A percentile compares a stretch with the other conserved stretches of the same genome.
Evolutionary conservation across 2,329 filamentous ascomycete genomes (phyloP).

Genomic region (Ophiostoma novo-ulmi): DNA sequence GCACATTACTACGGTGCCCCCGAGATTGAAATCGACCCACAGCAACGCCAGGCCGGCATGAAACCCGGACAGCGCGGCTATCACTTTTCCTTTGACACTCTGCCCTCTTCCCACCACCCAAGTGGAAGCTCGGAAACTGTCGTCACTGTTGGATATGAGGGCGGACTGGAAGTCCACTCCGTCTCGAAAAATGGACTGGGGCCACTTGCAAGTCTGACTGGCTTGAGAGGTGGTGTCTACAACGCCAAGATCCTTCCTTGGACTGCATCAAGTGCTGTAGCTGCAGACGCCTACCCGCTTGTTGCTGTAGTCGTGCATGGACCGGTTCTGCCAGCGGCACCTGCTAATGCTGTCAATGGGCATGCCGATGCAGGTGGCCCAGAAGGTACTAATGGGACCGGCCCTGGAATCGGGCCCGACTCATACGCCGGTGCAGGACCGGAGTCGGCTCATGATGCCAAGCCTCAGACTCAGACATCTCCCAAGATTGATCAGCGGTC

Average conservation of each 20-base stretch:
- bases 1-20: slow-evolving; percentile 72
- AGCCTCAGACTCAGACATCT: slow-evolving; percentile 4
- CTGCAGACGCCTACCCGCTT: slow-evolving; percentile 58
- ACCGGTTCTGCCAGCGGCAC: slow-evolving; percentile 51
- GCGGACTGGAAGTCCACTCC: slow-evolving; percentile 69
- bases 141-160: slow-evolving; percentile 72
- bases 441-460: neutral
- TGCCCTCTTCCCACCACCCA: slow-evolving; percentile 42
- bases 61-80: slow-evolving; percentile 65
- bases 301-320: slow-evolving; percentile 78
- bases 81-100: slow-evolving; percentile 74
- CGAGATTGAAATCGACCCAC: slow-evolving; percentile 60
- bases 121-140: slow-evolving; percentile 53
- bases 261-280: slow-evolving; percentile 49
- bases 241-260: slow-evolving; percentile 78
- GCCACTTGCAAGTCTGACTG: slow-evolving; percentile 64
- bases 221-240: slow-evolving; percentile 72
- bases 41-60: slow-evolving; percentile 46
- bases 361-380: neutral
- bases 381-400: slow-evolving; percentile 28
- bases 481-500: slow-evolving; percentile 25
- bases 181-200: slow-evolving; percentile 69
- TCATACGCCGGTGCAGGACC: neutral
- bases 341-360: slow-evolving; percentile 15
- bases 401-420: slow-evolving; percentile 8